Percentiles rank a stretch among this genome's conserved stretches.
These are phyloP conservation scores for Penicillium sp. DNA, from an alignment of 2,329 filamentous ascomycete genomes.

Conservation along the genomic window DNA sequence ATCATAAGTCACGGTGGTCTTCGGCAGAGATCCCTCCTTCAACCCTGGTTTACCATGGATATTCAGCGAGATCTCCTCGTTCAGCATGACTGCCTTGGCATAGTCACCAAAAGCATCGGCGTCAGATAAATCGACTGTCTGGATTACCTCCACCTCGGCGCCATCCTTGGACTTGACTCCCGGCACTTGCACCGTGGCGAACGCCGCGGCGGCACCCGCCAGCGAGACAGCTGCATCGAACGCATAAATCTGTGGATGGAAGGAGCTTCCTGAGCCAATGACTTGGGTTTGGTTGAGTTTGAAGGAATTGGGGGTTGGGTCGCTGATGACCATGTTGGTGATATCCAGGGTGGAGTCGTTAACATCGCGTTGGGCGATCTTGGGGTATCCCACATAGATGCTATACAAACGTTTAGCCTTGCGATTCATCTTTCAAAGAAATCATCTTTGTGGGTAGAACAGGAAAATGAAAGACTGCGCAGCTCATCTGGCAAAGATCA, in stretches of 20 bases:
- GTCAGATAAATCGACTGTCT: conserved; percentile 50
- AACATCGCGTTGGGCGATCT: conserved; percentile 60
- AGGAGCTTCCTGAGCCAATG: conserved; percentile 54
- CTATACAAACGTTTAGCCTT: conserved; percentile 36
- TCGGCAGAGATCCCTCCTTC: conserved; percentile 56
- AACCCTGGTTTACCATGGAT: conserved; percentile 58
- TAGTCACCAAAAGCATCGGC: conserved; percentile 55
- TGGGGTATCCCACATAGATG: conserved; percentile 63
- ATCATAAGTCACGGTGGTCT: conserved; percentile 58
- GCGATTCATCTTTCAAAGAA: too few species aligned
- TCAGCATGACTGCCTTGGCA: conserved; percentile 52
- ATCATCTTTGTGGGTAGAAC: too few species aligned
- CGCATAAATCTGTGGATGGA: conserved; percentile 58
- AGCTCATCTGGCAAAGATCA: too few species aligned
- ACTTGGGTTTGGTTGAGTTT: conserved; percentile 54
- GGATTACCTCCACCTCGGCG: conserved; percentile 46
- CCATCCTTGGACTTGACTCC: conserved; percentile 49
- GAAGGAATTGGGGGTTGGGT: conserved; percentile 55
- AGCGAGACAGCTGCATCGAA: conserved; percentile 60
- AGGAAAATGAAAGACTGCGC: too few species aligned
- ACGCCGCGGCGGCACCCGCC: conserved; percentile 43
- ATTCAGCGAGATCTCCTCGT: conserved; percentile 54
- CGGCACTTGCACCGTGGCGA: conserved; percentile 54
- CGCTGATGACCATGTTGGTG: conserved; percentile 54
- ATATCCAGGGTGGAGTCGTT: conserved; percentile 57